Conservation (phyloP, 78 protist genomes). For the Parvularia atlantis region DNA sequence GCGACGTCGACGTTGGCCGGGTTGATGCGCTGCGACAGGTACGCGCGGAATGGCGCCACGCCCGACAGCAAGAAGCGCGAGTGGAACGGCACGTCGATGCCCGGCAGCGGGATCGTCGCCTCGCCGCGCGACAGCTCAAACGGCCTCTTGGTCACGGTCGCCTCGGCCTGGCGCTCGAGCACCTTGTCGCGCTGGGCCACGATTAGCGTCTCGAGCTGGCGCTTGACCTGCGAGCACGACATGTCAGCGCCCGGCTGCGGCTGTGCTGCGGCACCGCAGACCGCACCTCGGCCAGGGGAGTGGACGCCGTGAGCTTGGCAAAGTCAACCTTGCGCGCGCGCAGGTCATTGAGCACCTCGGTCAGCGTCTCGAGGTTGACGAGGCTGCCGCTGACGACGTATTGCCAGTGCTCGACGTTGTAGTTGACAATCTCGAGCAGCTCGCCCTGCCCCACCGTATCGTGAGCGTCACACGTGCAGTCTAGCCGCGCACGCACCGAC, state of each 20-base stretch:
- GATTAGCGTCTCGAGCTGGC: no score
- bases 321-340: neutral
- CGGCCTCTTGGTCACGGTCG: neutral
- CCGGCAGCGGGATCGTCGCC: conserved; percentile 55
- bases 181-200: no score
- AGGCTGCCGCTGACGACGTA: conserved; percentile 54
- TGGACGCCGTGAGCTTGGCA: neutral
- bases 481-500: neutral
- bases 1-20: neutral
- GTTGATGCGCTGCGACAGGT: conserved; percentile 11
- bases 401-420: conserved; percentile 47
- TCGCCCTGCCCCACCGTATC: no score
- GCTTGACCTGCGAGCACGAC: no score
- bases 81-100: conserved; percentile 77
- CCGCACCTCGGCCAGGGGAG: neutral
- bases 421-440: conserved; percentile 59
- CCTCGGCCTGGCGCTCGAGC: no score
- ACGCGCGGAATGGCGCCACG: conserved; percentile 45
- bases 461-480: neutral
- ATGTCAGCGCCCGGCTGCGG: no score
- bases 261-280: no score
- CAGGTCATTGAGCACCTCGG: conserved; percentile 16
- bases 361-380: conserved; percentile 17
- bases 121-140: conserved; percentile 23
- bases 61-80: conserved; percentile 31